These are phyloP conservation scores for Botrytis hyacinthi DNA, from an alignment of 2,329 filamentous ascomycete species.

Conservation along the genomic window DNA sequence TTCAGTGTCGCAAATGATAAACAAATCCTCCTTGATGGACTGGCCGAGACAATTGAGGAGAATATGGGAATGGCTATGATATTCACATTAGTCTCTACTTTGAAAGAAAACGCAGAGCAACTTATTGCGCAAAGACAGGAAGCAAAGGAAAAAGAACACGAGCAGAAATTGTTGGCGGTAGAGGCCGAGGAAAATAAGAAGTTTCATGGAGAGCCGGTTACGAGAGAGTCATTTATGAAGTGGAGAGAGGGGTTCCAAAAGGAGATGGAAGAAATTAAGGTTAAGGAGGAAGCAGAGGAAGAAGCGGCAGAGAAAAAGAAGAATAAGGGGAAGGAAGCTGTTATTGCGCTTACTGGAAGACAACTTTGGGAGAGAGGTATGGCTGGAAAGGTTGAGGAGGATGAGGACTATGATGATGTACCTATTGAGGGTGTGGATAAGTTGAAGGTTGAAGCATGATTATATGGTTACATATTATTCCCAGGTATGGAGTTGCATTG, in stretches of 20 bases:
- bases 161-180: slow-evolving; percentile 54
- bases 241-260: slow-evolving; percentile 77
- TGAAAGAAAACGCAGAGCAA: slow-evolving; percentile 90
- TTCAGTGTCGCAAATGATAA: slow-evolving; percentile 83
- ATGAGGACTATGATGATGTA: slow-evolving; percentile 60
- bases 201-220: slow-evolving; percentile 89
- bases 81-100: slow-evolving; percentile 80
- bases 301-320: slow-evolving; percentile 80
- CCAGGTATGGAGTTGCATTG: slow-evolving; percentile 35
- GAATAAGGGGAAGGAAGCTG: slow-evolving; percentile 70
- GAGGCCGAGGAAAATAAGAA: slow-evolving; percentile 96
- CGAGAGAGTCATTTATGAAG: slow-evolving; percentile 75
- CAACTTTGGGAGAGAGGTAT: slow-evolving; percentile 78
- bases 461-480: slow-evolving; percentile 25
- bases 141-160: slow-evolving; percentile 56
- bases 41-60: slow-evolving; percentile 79
- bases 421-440: slow-evolving; percentile 63
- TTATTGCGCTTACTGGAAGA: slow-evolving; percentile 66
- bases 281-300: slow-evolving; percentile 69
- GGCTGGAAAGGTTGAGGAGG: slow-evolving; percentile 64
- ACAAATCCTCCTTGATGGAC: slow-evolving; percentile 64
- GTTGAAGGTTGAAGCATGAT: slow-evolving; percentile 61
- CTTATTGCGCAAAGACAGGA: slow-evolving; percentile 73
- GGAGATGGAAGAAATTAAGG: slow-evolving; percentile 76
- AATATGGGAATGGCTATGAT: slow-evolving; percentile 98